Percentiles rank a stretch among this genome's conserved stretches.
Conservation (phyloP, 2,329 filamentous ascomycete species). For the Truncatella angustata region DNA sequence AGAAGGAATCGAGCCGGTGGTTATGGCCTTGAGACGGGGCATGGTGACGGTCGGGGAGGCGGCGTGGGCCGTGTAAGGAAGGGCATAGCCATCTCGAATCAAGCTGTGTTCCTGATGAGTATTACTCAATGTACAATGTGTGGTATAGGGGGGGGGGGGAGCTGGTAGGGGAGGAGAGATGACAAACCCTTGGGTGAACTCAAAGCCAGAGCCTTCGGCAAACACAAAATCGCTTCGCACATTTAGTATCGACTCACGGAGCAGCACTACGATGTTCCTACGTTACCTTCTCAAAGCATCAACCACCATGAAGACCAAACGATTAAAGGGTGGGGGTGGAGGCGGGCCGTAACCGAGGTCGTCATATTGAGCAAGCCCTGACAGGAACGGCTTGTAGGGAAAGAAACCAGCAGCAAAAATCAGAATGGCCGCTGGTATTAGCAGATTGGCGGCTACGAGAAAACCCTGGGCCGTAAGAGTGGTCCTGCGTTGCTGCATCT, state of each 20-base stretch:
- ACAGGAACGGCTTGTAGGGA: constrained; percentile 91
- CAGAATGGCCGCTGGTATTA: constrained; percentile 72
- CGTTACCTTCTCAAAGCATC: constrained; percentile 84
- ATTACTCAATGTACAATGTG: too few species aligned
- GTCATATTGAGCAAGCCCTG: constrained; percentile 74
- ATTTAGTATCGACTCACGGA: too few species aligned
- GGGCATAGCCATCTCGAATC: constrained; percentile 76
- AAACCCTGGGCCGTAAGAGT: constrained; percentile 33
- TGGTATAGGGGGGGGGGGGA: too few species aligned
- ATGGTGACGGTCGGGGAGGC: constrained; percentile 98
- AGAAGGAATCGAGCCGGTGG: constrained; percentile 95
- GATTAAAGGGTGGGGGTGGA: constrained; percentile 75
- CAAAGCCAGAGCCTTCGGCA: constrained; percentile 73
- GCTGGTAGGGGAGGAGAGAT: background rate
- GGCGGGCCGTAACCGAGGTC: constrained; percentile 51
- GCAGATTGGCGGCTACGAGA: constrained; percentile 68
- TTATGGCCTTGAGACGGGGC: constrained; percentile 96
- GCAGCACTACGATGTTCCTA: background rate
- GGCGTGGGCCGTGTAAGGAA: constrained; percentile 94
- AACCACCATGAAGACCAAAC: constrained; percentile 94
- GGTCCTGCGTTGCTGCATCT: constrained; percentile 20
- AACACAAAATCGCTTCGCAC: constrained; percentile 84
- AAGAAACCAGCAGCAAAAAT: constrained; percentile 92
- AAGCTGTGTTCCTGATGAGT: constrained; percentile 51
- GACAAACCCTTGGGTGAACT: constrained; percentile 79